Evolutionary conservation across 345 rosid genomes (phyloP), one percentile per base, ranked within the genome.

Genomic region (Balakata baccata): DNA sequence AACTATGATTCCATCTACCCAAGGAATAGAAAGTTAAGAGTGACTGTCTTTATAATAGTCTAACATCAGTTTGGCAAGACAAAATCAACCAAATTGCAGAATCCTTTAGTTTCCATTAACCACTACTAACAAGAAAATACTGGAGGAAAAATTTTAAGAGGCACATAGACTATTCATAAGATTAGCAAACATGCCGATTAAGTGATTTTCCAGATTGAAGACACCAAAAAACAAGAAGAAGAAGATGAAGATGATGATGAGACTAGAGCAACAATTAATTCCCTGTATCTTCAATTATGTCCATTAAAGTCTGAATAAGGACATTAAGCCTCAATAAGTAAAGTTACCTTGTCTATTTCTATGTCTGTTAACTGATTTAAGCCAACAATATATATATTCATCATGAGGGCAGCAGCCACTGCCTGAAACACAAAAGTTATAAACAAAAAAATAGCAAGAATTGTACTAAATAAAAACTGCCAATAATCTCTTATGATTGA

Each of bases 371-470:
- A 68, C 83, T 92, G 97, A 86, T 94, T 94, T 57, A 94, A 73
- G 39, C 98, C 98, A 56, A 94, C 98, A 25, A 92, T 89, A 75
- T 94, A 92, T 38, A 94, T 87, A 80, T 94, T 94, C 98, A 94
- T 94, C 88, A 92, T 77, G 70, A 94, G 92, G 45, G 98, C 93
- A 79, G 97, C 97, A 75, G 81, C 88, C 79, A 92, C 86, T 54
- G 97, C 98, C 98, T 92, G 88, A 78, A 56, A 83, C 23, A 81
- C 51, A 38, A 62, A 60, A 74, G 16, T 53, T 58, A n/a, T n/a
- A 16, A 68, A 22, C 1, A n/a, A 54, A 69, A 46, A 50, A 11
- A 14, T 63, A 18, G 70, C 23, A 18, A 75, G 46, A 57, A 65
- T 20, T 60, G 12, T 43, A 57, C 25, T 47, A 66, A 60, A 46